Conservation (phyloP, 225 moss, liverwort and hornwort genomes). For the Marchantia polymorpha region DNA sequence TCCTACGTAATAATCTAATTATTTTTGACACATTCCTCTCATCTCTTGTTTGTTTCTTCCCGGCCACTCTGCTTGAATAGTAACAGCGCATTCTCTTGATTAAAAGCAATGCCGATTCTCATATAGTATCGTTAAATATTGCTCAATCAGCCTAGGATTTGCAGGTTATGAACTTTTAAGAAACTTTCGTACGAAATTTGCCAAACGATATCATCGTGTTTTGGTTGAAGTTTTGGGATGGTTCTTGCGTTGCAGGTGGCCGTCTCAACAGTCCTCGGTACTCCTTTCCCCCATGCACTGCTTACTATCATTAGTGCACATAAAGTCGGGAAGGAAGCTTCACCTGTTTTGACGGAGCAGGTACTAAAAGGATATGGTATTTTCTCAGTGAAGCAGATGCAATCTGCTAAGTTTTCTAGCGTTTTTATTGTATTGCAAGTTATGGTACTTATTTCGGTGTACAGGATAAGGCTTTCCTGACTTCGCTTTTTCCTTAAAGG, state of each 20-base stretch:
- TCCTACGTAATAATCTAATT: not conserved
- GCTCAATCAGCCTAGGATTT: no score
- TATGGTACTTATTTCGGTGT: not conserved
- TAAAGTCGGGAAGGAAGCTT: constrained; percentile 41
- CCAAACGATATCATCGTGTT: not conserved
- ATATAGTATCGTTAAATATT: no score
- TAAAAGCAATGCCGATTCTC: no score
- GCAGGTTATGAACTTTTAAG: no score
- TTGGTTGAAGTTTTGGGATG: not conserved
- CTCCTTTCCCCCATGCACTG: constrained; percentile 41
- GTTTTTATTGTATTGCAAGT: no score
- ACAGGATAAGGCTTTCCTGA: not conserved
- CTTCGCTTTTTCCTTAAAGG: not conserved
- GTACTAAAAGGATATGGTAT: constrained; percentile 13
- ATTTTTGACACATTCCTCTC: not conserved
- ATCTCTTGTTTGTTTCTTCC: no score
- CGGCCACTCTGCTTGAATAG: no score
- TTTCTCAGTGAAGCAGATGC: not conserved
- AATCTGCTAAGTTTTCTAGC: no score
- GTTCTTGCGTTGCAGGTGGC: constrained; percentile 35
- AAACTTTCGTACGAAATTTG: no score
- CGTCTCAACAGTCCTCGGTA: constrained; percentile 54
- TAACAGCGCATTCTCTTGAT: no score
- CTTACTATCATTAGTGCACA: constrained; percentile 64
- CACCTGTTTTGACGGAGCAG: constrained; percentile 41